A percentile compares a stretch with the other conserved stretches of the same genome.
phyloP scores from a whole-genome alignment of 805 yeast species.

The Metschnikowia peoriensis region DNA sequence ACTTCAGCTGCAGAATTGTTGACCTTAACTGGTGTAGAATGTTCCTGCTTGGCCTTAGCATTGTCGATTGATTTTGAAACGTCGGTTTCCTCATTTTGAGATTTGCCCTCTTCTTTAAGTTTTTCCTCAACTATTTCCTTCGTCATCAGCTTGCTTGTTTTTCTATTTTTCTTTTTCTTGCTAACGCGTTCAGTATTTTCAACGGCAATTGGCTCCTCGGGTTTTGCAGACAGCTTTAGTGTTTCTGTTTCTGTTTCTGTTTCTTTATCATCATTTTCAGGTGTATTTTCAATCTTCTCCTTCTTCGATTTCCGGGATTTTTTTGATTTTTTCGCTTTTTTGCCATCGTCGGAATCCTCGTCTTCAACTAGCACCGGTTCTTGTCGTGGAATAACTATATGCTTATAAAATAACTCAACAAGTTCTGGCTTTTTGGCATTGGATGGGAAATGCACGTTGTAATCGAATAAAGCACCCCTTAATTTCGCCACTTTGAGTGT shows the following conservation, averaged over 20 bases:
- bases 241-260: background rate
- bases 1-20: background rate
- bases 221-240: background rate
- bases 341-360: background rate
- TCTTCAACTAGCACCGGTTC: background rate
- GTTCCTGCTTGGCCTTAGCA: background rate
- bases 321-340: background rate
- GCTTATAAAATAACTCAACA: slow-evolving; percentile 54
- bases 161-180: slow-evolving; percentile 6
- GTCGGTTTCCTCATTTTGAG: background rate
- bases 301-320: slow-evolving; percentile 3
- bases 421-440: slow-evolving; percentile 68
- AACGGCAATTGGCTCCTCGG: background rate
- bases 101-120: background rate
- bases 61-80: too few species aligned
- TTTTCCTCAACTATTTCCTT: background rate
- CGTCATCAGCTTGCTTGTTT: slow-evolving; percentile 2
- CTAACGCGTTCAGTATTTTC: slow-evolving; percentile 9
- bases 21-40: background rate
- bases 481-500: slow-evolving; percentile 66
- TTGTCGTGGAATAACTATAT: slow-evolving; percentile 32
- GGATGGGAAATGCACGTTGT: slow-evolving; percentile 60
- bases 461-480: slow-evolving; percentile 60
- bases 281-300: background rate
- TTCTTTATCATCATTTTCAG: background rate